phyloP scores from a whole-genome alignment of 2,329 filamentous ascomycete species.

The Magnaporthiopsis rhizophila region DNA sequence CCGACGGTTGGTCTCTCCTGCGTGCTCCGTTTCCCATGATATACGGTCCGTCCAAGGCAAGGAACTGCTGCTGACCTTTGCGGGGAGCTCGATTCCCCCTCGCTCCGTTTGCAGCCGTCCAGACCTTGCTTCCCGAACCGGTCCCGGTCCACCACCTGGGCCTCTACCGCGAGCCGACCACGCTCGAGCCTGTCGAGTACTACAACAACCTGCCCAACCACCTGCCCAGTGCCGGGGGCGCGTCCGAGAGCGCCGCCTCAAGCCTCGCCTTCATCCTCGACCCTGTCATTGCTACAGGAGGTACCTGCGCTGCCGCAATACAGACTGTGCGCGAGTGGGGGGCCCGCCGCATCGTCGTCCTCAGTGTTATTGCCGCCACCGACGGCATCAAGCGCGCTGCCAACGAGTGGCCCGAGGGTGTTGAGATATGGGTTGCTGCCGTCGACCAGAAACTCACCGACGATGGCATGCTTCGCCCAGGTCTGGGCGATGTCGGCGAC shows the following conservation, averaged over 20 bases:
- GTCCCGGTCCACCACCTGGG: conserved; percentile 89
- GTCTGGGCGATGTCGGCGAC: conserved; percentile 85
- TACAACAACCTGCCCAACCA: conserved; percentile 94
- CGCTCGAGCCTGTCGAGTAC: conserved; percentile 87
- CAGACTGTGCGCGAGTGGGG: conserved; percentile 88
- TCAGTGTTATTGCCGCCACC: conserved; percentile 65
- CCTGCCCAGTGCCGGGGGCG: conserved; percentile 27
- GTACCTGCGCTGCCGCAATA: conserved; percentile 82
- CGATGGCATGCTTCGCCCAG: conserved; percentile 85
- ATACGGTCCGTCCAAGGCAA: not conserved
- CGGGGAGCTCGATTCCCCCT: not conserved
- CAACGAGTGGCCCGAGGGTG: conserved; percentile 66
- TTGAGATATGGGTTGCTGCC: conserved; percentile 75
- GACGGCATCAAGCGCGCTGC: conserved; percentile 67
- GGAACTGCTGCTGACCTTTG: not conserved
- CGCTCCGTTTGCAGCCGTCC: conserved; percentile 50
- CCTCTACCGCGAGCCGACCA: conserved; percentile 83
- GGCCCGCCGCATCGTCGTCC: conserved; percentile 68
- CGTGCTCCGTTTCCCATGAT: not conserved
- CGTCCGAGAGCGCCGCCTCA: conserved; percentile 28
- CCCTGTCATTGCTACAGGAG: conserved; percentile 88
- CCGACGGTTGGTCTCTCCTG: conserved; percentile 52
- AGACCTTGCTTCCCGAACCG: conserved; percentile 70
- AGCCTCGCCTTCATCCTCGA: conserved; percentile 77
- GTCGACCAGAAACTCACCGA: conserved; percentile 67